Base-by-base conservation (phyloP, 768 basidiomycete species). In the Lyophyllum semitale region DNA sequence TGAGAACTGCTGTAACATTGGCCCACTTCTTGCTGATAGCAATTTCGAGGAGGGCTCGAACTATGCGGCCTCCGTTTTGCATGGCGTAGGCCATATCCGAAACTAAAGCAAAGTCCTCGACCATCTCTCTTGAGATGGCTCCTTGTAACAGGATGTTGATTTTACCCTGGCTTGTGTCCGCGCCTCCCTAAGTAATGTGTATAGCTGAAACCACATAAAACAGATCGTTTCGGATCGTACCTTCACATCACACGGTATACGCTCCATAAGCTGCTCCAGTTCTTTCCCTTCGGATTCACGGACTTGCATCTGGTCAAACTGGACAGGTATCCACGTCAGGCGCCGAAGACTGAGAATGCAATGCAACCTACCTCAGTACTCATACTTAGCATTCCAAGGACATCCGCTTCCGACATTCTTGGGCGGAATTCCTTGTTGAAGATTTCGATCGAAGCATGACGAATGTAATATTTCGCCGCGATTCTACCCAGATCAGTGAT, bases 291-390 rank as follows among this genome's bases (percentile, higher is more conserved):
- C 97, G 25, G 87, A 87, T 66, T 98, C 96, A 46, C 97, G 84
- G 2, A 96, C 76, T 77, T 96, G 93, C 47, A 99, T 87, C 76
- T 99, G 97, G 56, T 94, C 84, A 63, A 98, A 98, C 92, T 97
- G 60, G 13, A 53, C 18, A 25, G 30, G 8, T 38, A 22, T 33
- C 13, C 46, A 17, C 55, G 38, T 48, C 38, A 48, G 44, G 18
- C 27, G 8, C 7, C 7, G 26, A 35, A 43, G 20, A 50, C 27
- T 41, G 17, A 22, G 59, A 37, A 51, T 8, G 25, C 74, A 59
- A 35, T 18, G 22, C 7, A n/a, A 22, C 25, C 4, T 59, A 93
- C 95, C 80, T 99, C 97, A 13, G 93, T 95, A 57, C 93, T 95
- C 79, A 81, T 83, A 61, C 93, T 86, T 30, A 98, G 80, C 84